Evolutionary conservation across 1,284 basidiomycete genomes (phyloP).

Genomic region (Cryptococcus sp.): DNA sequence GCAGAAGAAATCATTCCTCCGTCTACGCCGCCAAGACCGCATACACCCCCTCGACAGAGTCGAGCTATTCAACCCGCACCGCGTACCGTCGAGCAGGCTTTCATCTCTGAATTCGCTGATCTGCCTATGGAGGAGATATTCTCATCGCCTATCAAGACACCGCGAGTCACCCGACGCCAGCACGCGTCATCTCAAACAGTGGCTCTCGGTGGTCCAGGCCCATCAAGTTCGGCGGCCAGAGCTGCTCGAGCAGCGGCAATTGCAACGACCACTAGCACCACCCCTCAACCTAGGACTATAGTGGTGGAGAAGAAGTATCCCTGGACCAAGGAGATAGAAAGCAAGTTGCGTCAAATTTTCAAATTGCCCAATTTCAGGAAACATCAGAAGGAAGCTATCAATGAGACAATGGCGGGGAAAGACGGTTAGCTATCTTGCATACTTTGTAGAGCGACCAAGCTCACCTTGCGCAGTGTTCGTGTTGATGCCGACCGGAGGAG

Average conservation of each 20-base stretch:
- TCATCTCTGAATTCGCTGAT: constrained; percentile 30
- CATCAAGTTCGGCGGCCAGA: constrained; percentile 12
- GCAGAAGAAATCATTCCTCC: constrained; percentile 28
- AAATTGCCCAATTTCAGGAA: constrained; percentile 69
- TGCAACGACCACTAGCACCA: constrained; percentile 1
- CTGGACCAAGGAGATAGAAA: constrained; percentile 64
- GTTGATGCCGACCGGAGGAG: constrained; percentile 95
- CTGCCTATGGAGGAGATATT: constrained; percentile 29
- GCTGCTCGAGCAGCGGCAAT: constrained; percentile 1
- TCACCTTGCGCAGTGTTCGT: constrained; percentile 67
- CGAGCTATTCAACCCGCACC: background rate
- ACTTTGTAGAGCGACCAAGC: background rate
- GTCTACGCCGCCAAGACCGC: constrained; percentile 24
- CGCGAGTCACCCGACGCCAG: constrained; percentile 6
- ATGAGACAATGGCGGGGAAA: constrained; percentile 70
- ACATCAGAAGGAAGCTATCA: constrained; percentile 87
- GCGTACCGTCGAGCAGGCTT: constrained; percentile 7
- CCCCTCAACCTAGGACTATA: constrained; percentile 15
- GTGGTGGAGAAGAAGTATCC: constrained; percentile 45
- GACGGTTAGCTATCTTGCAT: constrained; percentile 57
- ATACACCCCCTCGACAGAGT: constrained; percentile 4
- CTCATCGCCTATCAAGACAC: constrained; percentile 30
- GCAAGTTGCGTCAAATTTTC: constrained; percentile 68
- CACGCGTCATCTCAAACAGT: constrained; percentile 19
- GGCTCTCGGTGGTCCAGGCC: constrained; percentile 15